A percentile compares a stretch with the other conserved stretches of the same genome.
phyloP scores from a whole-genome alignment of 345 rosid species.

The Bruguiera sexangula region DNA sequence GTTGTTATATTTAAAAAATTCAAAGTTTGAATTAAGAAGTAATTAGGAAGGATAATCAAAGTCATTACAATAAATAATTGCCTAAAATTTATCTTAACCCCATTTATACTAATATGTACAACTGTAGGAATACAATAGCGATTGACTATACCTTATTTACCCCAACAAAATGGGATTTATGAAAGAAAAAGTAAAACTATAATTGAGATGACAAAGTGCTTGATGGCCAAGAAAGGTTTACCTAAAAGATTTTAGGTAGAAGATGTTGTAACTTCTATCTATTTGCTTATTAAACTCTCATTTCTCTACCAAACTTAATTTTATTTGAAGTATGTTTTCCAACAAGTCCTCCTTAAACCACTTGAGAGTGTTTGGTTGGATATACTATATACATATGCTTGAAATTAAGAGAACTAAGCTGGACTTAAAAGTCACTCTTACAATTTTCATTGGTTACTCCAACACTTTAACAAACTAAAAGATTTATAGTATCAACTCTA shows the following conservation, averaged over 20 bases:
- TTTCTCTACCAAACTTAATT: not conserved
- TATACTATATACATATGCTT: not conserved
- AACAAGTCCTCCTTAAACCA: not conserved
- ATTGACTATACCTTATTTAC: not conserved
- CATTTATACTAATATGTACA: not conserved
- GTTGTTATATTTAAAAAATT: not conserved
- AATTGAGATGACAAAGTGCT: not conserved
- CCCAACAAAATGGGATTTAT: not conserved
- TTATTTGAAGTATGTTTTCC: not conserved
- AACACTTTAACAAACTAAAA: too few relatives aligned
- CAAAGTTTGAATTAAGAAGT: not conserved
- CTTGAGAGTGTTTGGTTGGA: not conserved
- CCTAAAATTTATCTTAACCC: not conserved
- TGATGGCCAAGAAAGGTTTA: not conserved
- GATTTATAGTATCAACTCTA: too few relatives aligned
- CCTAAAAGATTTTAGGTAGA: not conserved
- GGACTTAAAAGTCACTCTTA: not conserved
- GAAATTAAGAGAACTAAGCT: not conserved
- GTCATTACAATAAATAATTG: not conserved
- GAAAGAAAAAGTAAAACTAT: not conserved
- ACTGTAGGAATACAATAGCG: not conserved
- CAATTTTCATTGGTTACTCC: too few relatives aligned
- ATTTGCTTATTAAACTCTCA: not conserved
- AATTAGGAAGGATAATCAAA: not conserved
- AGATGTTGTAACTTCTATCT: not conserved